These are phyloP conservation scores for Flueggea neowawraea DNA, from an alignment of 441 rosid species.

Conservation along the genomic window DNA sequence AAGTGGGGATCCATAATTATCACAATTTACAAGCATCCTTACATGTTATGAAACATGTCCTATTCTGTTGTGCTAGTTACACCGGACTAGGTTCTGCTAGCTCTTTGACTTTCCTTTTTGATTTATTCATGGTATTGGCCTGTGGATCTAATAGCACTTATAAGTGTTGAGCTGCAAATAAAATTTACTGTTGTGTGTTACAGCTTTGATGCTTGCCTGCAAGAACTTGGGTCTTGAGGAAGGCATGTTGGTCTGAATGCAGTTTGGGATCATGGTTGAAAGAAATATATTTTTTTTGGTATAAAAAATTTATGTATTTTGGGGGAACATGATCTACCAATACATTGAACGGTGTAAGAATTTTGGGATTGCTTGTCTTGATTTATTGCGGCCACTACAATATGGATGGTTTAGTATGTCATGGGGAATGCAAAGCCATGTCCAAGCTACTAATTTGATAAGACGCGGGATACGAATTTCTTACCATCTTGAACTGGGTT, in stretches of 20 bases:
- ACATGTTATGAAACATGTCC: no score
- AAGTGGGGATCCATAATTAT: no score
- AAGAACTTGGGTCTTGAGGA: slow-evolving; percentile 68
- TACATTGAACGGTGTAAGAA: slow-evolving; percentile 24
- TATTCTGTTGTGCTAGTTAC: not conserved
- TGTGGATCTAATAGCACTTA: slow-evolving; percentile 34
- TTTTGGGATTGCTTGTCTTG: slow-evolving; percentile 17
- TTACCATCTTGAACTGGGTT: not conserved
- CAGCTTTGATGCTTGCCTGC: slow-evolving; percentile 62
- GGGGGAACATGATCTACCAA: slow-evolving; percentile 25
- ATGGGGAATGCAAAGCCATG: slow-evolving; percentile 8
- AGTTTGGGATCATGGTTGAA: slow-evolving; percentile 36
- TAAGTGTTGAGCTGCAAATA: slow-evolving; percentile 42
- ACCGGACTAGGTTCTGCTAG: not conserved
- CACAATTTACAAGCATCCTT: no score
- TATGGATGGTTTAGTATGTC: slow-evolving; percentile 14
- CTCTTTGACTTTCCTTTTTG: not conserved
- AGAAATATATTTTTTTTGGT: slow-evolving; percentile 23
- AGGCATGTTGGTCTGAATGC: slow-evolving; percentile 53
- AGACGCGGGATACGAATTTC: slow-evolving; percentile 4
- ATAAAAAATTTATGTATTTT: slow-evolving; percentile 23
- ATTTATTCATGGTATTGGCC: slow-evolving; percentile 15
- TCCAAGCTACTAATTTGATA: not conserved
- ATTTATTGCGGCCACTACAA: slow-evolving; percentile 18
- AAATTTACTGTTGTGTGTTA: slow-evolving; percentile 62